Base-by-base conservation (phyloP, 2,329 filamentous ascomycete species). In the Penicillium sp. region DNA sequence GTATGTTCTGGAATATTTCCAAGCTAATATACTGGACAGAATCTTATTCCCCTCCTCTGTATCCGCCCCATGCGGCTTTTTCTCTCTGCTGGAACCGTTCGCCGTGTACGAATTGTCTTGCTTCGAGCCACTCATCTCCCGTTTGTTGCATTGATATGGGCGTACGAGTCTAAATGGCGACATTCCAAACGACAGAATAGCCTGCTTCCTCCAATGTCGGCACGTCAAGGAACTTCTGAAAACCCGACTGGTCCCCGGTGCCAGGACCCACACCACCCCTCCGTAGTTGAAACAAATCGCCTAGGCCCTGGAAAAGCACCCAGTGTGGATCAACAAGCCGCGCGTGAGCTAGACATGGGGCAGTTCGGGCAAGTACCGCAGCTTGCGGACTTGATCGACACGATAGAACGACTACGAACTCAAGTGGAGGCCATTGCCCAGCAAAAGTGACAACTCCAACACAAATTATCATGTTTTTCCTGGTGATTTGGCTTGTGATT, bases 71-170 rank as follows among this genome's bases (percentile, higher is more conserved):
- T 87, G 63, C 77, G 84, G 66, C 76, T 86, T 53, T 73, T 84
- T 50, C 61, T 86, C 39, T 78, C 83, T n/a, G 78, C 82, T 43
- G 82, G 82, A 61, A 72, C 76, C 55, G 75, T 86, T 55, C 79
- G 84, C 50, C 78, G 77, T 33, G 78, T 82, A 55, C 81, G 84
- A 47, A 86, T 87, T 59, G 68, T 85, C 42, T 70, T 86, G 45
- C 79, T 87, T 58, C 84, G 83, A 68, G 79, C 78, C 49, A 86
- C 83, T 2, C 84, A 87, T 71, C 71, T 81, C 47, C 83, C 84
- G 15, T 82, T 83, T 63, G 81, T 87, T 51, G 78, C 75, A 39
- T 71, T 83, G 52, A 86, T 87, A 55, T 81, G 82, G 76, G 71
- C 75, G n/a, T 87, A 83, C 68, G 84, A 78, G 64, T 68, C 70